phyloP scores from a whole-genome alignment of 345 rosid genomes.

The Triadica sebifera region DNA sequence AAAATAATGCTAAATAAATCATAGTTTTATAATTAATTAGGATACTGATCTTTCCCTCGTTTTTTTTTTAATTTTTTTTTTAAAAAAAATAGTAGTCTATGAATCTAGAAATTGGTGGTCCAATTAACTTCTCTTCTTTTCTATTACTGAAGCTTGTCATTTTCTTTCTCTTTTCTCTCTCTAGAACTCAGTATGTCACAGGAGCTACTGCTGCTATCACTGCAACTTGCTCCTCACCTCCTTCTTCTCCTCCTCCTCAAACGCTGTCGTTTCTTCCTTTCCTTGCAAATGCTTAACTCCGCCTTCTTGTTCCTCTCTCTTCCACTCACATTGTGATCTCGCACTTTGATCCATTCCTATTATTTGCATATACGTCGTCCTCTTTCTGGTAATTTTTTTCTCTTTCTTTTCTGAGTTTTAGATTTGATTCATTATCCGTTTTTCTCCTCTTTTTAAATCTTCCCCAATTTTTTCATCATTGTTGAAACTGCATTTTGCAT shows the following conservation, averaged over 20 bases:
- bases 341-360: not conserved
- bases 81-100: not conserved
- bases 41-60: not conserved
- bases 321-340: constrained; percentile 28
- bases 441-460: constrained; percentile 11
- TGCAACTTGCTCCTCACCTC: constrained; percentile 34
- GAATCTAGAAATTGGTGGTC: constrained; percentile 11
- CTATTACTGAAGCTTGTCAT: constrained; percentile 4
- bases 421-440: constrained; percentile 12
- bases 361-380: not conserved
- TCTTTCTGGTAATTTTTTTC: constrained; percentile 28
- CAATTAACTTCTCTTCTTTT: not conserved
- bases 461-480: constrained; percentile 5
- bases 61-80: not conserved
- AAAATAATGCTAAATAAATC: too few relatives aligned
- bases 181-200: constrained; percentile 4
- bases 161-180: constrained; percentile 14
- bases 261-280: constrained; percentile 36
- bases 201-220: constrained; percentile 30
- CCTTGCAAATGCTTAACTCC: constrained; percentile 27
- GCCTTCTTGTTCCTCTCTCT: constrained; percentile 24
- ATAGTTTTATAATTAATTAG: not conserved
- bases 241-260: constrained; percentile 30
- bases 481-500: constrained; percentile 26
- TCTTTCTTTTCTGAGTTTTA: constrained; percentile 7